Conservation (phyloP, 2,329 filamentous ascomycete genomes). For the Metarhizium rileyi region DNA sequence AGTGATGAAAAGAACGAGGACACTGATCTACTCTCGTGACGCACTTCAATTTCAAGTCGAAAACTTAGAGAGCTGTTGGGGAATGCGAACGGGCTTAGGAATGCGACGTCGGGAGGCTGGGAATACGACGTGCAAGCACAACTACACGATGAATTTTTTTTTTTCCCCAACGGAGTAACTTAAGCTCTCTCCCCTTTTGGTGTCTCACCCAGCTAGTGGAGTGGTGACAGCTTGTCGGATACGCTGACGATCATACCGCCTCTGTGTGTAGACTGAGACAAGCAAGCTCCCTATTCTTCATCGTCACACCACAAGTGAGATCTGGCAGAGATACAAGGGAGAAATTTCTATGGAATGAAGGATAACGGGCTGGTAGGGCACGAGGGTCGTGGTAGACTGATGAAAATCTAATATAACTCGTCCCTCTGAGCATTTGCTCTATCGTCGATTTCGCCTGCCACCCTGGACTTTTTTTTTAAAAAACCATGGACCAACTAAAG, state of each 20-base stretch:
- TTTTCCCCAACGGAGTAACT: background rate
- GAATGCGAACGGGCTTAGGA: background rate
- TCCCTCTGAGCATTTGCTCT: background rate
- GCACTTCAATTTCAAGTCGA: background rate
- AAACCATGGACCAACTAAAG: background rate
- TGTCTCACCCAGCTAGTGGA: background rate
- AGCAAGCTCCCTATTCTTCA: background rate
- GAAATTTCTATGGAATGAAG: background rate
- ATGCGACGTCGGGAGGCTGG: background rate
- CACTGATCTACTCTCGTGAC: background rate
- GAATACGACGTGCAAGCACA: background rate
- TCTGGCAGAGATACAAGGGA: background rate
- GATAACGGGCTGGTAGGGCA: background rate
- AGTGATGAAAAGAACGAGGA: background rate
- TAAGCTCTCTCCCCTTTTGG: background rate
- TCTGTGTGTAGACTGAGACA: background rate
- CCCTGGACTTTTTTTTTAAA: background rate
- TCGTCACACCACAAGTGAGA: background rate
- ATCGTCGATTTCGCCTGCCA: background rate
- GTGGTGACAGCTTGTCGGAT: background rate
- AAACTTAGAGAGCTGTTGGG: background rate
- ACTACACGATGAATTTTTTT: too few species aligned
- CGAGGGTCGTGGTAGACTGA: background rate
- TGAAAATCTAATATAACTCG: background rate
- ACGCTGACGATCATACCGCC: background rate